phyloP scores from a whole-genome alignment of 768 basidiomycete species.

The Termitomyces eurrhizus region DNA sequence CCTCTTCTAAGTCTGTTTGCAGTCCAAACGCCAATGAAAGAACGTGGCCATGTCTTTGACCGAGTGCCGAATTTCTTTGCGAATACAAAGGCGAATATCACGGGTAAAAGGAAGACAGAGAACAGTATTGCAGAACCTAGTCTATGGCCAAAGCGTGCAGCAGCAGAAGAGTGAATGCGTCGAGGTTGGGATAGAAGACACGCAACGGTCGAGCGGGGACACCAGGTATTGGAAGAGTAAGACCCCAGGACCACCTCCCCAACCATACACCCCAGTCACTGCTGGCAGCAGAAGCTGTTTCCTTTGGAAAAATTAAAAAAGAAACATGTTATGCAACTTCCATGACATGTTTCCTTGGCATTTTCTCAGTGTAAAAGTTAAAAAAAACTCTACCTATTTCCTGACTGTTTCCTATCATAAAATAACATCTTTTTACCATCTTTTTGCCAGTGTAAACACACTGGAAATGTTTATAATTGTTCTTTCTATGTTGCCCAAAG shows the following conservation, averaged over 20 bases:
- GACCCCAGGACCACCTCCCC: conserved; percentile 12
- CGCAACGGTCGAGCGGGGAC: conserved; percentile 52
- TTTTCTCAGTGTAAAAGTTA: no score
- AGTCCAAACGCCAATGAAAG: conserved; percentile 67
- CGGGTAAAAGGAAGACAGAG: conserved; percentile 28
- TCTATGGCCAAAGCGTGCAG: conserved; percentile 55
- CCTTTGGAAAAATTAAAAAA: no score
- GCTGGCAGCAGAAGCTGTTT: no score
- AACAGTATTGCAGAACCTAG: conserved; percentile 52
- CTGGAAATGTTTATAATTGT: no score
- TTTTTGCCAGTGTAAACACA: no score
- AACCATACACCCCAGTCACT: no score
- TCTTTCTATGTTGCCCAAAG: no score
- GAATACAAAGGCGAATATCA: conserved; percentile 57
- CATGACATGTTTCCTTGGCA: no score
- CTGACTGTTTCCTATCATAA: no score
- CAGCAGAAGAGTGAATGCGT: conserved; percentile 53
- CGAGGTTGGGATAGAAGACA: conserved; percentile 58
- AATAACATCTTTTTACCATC: no score
- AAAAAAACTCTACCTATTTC: no score
- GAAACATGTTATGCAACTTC: no score
- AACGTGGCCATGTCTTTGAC: conserved; percentile 60
- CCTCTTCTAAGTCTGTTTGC: conserved; percentile 71
- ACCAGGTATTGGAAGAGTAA: conserved; percentile 60
- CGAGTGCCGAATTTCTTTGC: conserved; percentile 57